Conservation (phyloP, 176 grass and related monocot genomes). For the Cenchrus purpureus region DNA sequence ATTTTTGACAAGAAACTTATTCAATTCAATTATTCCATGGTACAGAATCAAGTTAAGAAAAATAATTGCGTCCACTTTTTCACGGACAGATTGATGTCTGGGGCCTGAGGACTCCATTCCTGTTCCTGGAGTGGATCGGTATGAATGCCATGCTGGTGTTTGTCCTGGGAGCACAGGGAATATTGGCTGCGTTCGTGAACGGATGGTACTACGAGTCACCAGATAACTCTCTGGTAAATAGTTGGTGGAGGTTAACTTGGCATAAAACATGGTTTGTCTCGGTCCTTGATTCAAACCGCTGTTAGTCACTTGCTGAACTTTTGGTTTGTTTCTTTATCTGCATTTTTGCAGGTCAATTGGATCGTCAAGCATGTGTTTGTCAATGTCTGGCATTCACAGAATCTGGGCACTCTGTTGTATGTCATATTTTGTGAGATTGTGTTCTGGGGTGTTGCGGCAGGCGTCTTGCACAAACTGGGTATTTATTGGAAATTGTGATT, state of each 20-base stretch:
- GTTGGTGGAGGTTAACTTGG: neutral
- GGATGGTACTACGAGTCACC: slow-evolving; percentile 70
- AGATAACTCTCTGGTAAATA: slow-evolving; percentile 62
- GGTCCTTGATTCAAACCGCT: no score
- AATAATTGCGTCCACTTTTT: neutral
- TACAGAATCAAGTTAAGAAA: neutral
- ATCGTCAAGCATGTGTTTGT: slow-evolving; percentile 72
- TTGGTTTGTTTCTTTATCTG: neutral
- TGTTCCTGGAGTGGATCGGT: slow-evolving; percentile 78
- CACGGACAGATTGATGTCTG: slow-evolving; percentile 64
- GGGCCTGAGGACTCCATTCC: slow-evolving; percentile 61
- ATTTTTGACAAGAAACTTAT: neutral
- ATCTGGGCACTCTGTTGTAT: slow-evolving; percentile 63
- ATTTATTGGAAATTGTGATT: slow-evolving; percentile 71
- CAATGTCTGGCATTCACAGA: slow-evolving; percentile 71
- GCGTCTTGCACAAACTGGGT: slow-evolving; percentile 58
- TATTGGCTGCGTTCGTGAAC: slow-evolving; percentile 67
- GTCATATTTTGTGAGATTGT: slow-evolving; percentile 79
- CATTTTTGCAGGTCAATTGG: slow-evolving; percentile 59
- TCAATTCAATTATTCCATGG: neutral
- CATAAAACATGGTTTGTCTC: neutral
- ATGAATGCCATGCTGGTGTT: slow-evolving; percentile 92
- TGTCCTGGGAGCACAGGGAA: slow-evolving; percentile 76
- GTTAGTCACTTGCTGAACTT: neutral
- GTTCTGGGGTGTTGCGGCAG: slow-evolving; percentile 64